phyloP scores from a whole-genome alignment of 768 basidiomycete genomes.

The Tricholoma furcatifolium region DNA sequence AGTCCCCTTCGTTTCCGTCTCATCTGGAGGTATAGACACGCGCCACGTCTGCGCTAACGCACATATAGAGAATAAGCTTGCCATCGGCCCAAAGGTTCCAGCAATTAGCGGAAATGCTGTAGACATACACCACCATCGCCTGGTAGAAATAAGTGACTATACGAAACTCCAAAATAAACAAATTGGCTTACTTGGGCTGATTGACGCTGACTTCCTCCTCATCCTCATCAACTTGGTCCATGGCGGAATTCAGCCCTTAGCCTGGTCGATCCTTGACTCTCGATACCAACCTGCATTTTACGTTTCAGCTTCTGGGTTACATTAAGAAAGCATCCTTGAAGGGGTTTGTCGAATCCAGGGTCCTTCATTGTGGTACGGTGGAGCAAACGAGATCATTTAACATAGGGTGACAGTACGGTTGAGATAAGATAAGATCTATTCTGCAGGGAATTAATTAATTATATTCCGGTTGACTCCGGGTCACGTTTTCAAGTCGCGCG shows the following conservation, averaged over 20 bases:
- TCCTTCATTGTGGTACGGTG: background rate
- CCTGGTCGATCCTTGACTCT: background rate
- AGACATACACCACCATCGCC: conserved; percentile 41
- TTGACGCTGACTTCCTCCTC: background rate
- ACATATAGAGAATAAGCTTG: conserved; percentile 38
- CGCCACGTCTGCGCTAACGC: conserved; percentile 36
- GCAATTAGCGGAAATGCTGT: conserved; percentile 40
- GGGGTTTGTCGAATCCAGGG: background rate
- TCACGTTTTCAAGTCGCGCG: background rate
- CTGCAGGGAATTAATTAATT: no score
- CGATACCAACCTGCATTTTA: background rate
- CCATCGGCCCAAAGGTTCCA: conserved; percentile 40
- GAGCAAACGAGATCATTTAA: no score
- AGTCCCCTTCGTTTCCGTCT: conserved; percentile 11
- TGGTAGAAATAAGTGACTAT: conserved; percentile 4
- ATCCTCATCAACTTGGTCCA: no score
- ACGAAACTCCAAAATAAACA: background rate
- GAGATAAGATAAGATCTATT: no score
- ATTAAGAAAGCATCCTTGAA: background rate
- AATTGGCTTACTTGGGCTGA: background rate
- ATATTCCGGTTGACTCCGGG: background rate
- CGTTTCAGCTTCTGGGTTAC: background rate
- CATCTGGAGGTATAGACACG: conserved; percentile 11
- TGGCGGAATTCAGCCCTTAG: no score
- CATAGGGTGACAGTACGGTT: no score